Evolutionary conservation across 306 rosid species (phyloP), one percentile per base, ranked within the genome.

Genomic region (Ziziphus jujuba): DNA sequence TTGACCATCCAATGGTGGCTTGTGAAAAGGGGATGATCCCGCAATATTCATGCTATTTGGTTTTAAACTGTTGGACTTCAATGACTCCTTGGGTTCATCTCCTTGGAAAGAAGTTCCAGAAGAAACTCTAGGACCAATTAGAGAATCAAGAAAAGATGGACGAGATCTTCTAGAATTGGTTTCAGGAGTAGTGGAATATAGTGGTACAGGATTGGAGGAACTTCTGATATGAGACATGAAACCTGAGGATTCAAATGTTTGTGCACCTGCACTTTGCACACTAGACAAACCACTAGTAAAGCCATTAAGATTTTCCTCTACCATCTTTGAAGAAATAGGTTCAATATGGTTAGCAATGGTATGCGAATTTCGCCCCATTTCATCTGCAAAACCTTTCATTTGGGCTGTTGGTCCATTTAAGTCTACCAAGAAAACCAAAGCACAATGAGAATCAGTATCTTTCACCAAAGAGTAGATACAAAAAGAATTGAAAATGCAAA

Each of bases 141-240:
- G 67, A 79, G 91, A 80, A 84, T 95, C 97, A 65, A 90, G 97
- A 73, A 95, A 91, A 59, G 95, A 95, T 64, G 96, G 84, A 25
- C 95, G 97, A 59, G 92, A 84, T 81, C 84, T 80, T 80, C 89
- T 72, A 62, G 89, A 69, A 78, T 74, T 87, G 40, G 81, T 77
- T 75, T 90, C 96, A n/a, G 59, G 63, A 49, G 86, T 44, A 38
- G 70, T 68, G 5, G 90, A 75, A 53, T 76, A 61, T 38, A 60
- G 55, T 8, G 83, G 81, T 61, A 77, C 76, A 66, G 81, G 77
- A 77, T 79, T 78, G 63, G 86, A 69, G 63, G 82, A 72, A 72
- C 61, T 61, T 69, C 86, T 79, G 11, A 35, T 48, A 69, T 84
- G 87, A 52, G 83, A 77, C 48, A 22, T 71, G 56, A 68, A 69